A percentile compares a stretch with the other conserved stretches of the same genome.
Conservation (phyloP, 257 asterid species). For the Apocynum venetum region DNA sequence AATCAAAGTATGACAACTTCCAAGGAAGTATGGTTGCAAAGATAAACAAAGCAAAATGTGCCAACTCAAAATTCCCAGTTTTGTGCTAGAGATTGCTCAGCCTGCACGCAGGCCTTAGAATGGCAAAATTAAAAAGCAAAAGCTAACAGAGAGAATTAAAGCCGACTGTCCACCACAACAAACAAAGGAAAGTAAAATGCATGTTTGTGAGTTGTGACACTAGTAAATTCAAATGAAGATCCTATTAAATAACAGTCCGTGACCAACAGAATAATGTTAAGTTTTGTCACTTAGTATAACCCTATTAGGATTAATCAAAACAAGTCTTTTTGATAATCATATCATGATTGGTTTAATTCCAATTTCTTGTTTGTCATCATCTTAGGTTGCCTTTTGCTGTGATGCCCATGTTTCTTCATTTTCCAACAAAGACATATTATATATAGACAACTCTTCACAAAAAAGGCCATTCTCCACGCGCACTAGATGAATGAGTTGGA, state of each 20-base stretch:
- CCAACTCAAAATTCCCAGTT: background rate
- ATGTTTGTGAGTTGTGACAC: background rate
- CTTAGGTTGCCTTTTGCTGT: background rate
- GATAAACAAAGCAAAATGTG: slow-evolving; percentile 6
- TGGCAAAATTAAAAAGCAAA: background rate
- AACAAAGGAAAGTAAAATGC: slow-evolving; percentile 6
- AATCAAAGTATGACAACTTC: background rate
- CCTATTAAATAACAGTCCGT: slow-evolving; percentile 23
- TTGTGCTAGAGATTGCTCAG: background rate
- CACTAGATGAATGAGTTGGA: background rate
- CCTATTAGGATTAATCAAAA: slow-evolving; percentile 5
- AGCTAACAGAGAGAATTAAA: slow-evolving; percentile 4
- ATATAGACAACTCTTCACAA: background rate
- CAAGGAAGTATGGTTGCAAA: slow-evolving; percentile 9
- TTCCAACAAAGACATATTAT: background rate
- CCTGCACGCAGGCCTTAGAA: slow-evolving; percentile 9
- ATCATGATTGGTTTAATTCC: background rate
- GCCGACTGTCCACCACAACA: slow-evolving; percentile 27
- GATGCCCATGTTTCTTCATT: slow-evolving; percentile 5
- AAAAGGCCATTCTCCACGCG: background rate
- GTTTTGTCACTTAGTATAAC: slow-evolving; percentile 41
- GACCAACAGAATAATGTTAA: slow-evolving; percentile 40
- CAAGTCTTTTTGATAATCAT: slow-evolving; percentile 2
- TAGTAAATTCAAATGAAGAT: slow-evolving; percentile 1
- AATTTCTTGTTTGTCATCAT: slow-evolving; percentile 13